Evolutionary conservation across 371 early-diverging fungal genomes (phyloP).

Genomic region (Actinomortierella ambigua): DNA sequence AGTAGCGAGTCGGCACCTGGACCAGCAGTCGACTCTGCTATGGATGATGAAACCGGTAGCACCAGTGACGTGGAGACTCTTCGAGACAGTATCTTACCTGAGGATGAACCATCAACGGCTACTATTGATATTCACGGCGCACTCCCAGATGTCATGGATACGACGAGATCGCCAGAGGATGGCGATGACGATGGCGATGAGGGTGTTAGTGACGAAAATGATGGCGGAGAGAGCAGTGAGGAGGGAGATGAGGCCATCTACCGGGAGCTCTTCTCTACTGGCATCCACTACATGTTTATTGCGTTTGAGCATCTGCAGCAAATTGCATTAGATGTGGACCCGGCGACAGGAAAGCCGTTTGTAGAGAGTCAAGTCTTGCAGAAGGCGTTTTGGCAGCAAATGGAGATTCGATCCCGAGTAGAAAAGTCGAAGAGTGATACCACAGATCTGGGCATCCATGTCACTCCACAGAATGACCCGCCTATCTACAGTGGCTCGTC

Average conservation of each 20-base stretch:
- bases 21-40: too few relatives aligned
- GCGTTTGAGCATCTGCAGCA: slow-evolving; percentile 57
- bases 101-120: too few relatives aligned
- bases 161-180: background rate
- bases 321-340: slow-evolving; percentile 52
- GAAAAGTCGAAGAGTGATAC: slow-evolving; percentile 48
- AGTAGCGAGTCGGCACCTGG: too few relatives aligned
- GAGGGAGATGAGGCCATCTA: slow-evolving; percentile 38
- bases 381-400: slow-evolving; percentile 62
- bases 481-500: too few relatives aligned
- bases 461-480: too few relatives aligned
- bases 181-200: background rate
- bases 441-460: slow-evolving; percentile 29
- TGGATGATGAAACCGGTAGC: too few relatives aligned
- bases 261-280: slow-evolving; percentile 40
- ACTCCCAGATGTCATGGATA: too few relatives aligned
- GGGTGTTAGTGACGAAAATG: background rate
- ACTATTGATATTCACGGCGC: too few relatives aligned
- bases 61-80: too few relatives aligned
- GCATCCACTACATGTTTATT: slow-evolving; percentile 63
- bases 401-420: slow-evolving; percentile 52
- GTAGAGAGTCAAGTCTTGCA: slow-evolving; percentile 48
- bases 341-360: slow-evolving; percentile 45
- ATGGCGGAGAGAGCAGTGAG: background rate
- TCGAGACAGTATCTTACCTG: too few relatives aligned